A percentile compares a stretch with the other conserved stretches of the same genome.
Evolutionary conservation across 2,329 filamentous ascomycete genomes (phyloP).

Genomic region (Trichoderma lentiforme): DNA sequence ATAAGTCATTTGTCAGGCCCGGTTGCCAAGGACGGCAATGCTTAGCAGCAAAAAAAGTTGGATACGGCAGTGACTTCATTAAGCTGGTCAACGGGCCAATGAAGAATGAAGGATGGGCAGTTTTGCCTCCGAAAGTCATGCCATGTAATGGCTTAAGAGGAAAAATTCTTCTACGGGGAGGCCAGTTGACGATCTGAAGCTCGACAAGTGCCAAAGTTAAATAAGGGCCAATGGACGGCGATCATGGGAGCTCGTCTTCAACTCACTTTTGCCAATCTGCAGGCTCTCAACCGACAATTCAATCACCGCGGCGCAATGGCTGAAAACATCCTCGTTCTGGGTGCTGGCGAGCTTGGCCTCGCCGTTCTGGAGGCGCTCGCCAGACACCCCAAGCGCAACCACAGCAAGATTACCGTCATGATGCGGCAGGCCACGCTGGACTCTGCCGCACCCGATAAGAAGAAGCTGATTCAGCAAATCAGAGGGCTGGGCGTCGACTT

Average conservation of each 20-base stretch:
- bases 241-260: not conserved
- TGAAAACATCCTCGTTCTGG: slow-evolving; percentile 54
- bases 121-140: not conserved
- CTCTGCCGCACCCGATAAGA: slow-evolving; percentile 37
- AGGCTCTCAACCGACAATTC: slow-evolving; percentile 15
- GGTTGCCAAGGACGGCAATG: slow-evolving; percentile 5
- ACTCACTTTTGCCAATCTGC: slow-evolving; percentile 19
- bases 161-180: not conserved
- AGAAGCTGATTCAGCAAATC: slow-evolving; percentile 33
- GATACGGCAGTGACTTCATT: not conserved
- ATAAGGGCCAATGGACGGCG: slow-evolving; percentile 3
- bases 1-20: not conserved
- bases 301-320: slow-evolving; percentile 25
- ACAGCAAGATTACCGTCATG: slow-evolving; percentile 47
- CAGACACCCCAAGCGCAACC: slow-evolving; percentile 40
- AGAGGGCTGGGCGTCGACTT: slow-evolving; percentile 38
- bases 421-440: slow-evolving; percentile 49
- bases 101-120: not conserved
- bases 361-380: slow-evolving; percentile 52
- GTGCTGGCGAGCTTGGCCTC: slow-evolving; percentile 63
- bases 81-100: not conserved
- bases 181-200: not conserved
- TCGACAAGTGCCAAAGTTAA: not conserved
- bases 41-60: not conserved
- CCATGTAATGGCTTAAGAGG: not conserved